Evolutionary conservation across 208 protist species (phyloP).

Genomic region (Blechomonas ayalai): DNA sequence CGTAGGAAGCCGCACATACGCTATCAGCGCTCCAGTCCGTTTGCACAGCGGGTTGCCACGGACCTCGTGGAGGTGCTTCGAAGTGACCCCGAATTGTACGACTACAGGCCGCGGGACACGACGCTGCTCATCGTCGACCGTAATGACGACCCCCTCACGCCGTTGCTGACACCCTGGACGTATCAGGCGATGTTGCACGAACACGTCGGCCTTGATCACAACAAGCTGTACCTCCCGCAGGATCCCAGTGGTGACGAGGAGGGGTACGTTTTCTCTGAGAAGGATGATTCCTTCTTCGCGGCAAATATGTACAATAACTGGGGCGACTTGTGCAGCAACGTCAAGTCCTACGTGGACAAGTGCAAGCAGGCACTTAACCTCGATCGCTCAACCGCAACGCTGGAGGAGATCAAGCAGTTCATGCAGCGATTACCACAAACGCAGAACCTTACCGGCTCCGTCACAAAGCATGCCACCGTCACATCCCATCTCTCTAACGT

Average conservation of each 20-base stretch:
- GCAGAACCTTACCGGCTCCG: slow-evolving; percentile 66
- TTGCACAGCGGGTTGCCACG: slow-evolving; percentile 51
- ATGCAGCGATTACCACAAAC: slow-evolving; percentile 83
- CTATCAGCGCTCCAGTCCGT: slow-evolving; percentile 56
- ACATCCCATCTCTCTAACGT: slow-evolving; percentile 64
- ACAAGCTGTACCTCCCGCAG: slow-evolving; percentile 65
- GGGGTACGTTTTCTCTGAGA: slow-evolving; percentile 77
- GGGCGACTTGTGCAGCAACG: slow-evolving; percentile 94
- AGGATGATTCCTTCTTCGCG: slow-evolving; percentile 94
- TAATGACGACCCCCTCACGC: slow-evolving; percentile 93
- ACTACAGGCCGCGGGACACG: slow-evolving; percentile 67
- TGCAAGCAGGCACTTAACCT: slow-evolving; percentile 86
- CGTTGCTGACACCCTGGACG: slow-evolving; percentile 97
- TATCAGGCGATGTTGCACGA: slow-evolving; percentile 99
- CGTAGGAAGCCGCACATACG: slow-evolving; percentile 59
- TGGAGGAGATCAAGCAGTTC: slow-evolving; percentile 84
- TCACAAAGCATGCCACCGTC: slow-evolving; percentile 82
- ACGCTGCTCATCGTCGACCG: slow-evolving; percentile 80
- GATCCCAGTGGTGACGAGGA: slow-evolving; percentile 43
- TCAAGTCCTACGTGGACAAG: slow-evolving; percentile 92
- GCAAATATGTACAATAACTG: slow-evolving; percentile 95
- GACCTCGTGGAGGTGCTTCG: slow-evolving; percentile 66
- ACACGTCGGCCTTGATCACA: slow-evolving; percentile 92
- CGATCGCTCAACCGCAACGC: slow-evolving; percentile 69
- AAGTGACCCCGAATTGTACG: slow-evolving; percentile 79